Evolutionary conservation across 2,329 filamentous ascomycete genomes (phyloP).

Genomic region (Phyllosticta paracitricarpa): DNA sequence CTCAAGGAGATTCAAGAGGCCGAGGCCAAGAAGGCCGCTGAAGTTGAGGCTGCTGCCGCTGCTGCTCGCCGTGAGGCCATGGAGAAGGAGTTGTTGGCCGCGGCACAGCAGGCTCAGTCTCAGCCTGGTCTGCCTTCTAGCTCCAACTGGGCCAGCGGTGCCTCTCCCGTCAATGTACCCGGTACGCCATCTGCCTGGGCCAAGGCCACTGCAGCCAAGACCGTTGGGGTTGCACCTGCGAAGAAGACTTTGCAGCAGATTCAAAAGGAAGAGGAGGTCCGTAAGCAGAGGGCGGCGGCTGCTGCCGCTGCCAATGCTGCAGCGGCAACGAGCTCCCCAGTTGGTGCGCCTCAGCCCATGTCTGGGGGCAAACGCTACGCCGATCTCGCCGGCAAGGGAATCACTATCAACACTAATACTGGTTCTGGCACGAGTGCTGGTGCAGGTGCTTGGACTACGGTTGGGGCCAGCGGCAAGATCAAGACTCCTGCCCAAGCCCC

Average conservation of each 20-base stretch:
- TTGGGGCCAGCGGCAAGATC: slow-evolving; percentile 85
- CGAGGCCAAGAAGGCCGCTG: slow-evolving; percentile 85
- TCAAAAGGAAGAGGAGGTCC: slow-evolving; percentile 86
- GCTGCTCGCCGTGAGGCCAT: slow-evolving; percentile 66
- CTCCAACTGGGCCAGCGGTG: slow-evolving; percentile 74
- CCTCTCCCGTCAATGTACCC: slow-evolving; percentile 57
- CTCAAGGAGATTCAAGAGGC: slow-evolving; percentile 94
- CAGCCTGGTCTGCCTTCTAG: slow-evolving; percentile 74
- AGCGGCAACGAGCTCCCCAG: slow-evolving; percentile 28
- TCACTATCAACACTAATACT: slow-evolving; percentile 30
- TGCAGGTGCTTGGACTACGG: slow-evolving; percentile 79
- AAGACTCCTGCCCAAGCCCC: slow-evolving; percentile 60
- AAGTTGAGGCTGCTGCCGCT: slow-evolving; percentile 71
- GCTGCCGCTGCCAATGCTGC: slow-evolving; percentile 38
- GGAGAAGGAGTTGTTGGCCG: slow-evolving; percentile 65
- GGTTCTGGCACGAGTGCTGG: slow-evolving; percentile 28
- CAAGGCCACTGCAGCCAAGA: slow-evolving; percentile 44
- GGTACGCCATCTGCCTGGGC: slow-evolving; percentile 49
- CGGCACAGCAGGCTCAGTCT: slow-evolving; percentile 50
- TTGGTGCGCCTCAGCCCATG: slow-evolving; percentile 12
- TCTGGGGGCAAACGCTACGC: slow-evolving; percentile 75
- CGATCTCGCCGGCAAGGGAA: slow-evolving; percentile 76
- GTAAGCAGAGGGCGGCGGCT: slow-evolving; percentile 64
- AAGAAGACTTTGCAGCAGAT: slow-evolving; percentile 96
- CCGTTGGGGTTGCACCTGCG: slow-evolving; percentile 31